Evolutionary conservation across 306 rosid genomes (phyloP), one percentile per base, ranked within the genome.

Genomic region (Fragaria vesca): DNA sequence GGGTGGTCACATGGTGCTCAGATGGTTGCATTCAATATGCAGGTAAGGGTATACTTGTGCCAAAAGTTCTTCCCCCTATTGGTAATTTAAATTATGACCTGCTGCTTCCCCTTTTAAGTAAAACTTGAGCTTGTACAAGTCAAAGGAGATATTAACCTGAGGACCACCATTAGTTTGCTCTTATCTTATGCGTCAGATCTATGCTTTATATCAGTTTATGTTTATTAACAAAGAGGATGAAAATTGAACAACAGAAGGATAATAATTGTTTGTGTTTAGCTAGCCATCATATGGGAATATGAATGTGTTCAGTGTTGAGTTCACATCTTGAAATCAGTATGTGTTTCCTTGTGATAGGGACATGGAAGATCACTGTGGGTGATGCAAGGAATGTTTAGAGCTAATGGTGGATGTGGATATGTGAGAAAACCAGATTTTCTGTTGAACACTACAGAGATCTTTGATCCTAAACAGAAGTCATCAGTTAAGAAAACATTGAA

Each of bases 1-100:
- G 99, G 97, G 79, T 96, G 99, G 99, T 81, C 81, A 78, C 97
- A 96, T 84, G 99, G 99, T 72, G 99, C 99, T 79, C 99, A 96
- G 77, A 88, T 96, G 99, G 99, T 96, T 80, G 99, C 99, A 74
- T 93, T 96, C 77, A 96, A 96, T 82, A 96, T 96, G 99, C 99
- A 96, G 99, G 99, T 96, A 74, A 10, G 16, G 45, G 10, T 6
- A 36, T 21, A 17, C 72, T 79, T n/a, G 54, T 62, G 36, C 74
- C 75, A 9, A 36, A 45, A 17, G 9, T 57, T 58, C 55, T 30
- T 65, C 52, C 16, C 24, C 34, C 18, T 78, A 40, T 57, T 17
- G 34, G 54, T 18, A 45, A 71, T 46, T 62, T 21, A 20, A 58
- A 69, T 5, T 7, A 62, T 20, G 43, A 60, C 46, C 42, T 28